A percentile compares a stretch with the other conserved stretches of the same genome.
These are phyloP conservation scores for Phytophthora melonis DNA, from an alignment of 352 stramenopile genomes.

Conservation along the genomic window DNA sequence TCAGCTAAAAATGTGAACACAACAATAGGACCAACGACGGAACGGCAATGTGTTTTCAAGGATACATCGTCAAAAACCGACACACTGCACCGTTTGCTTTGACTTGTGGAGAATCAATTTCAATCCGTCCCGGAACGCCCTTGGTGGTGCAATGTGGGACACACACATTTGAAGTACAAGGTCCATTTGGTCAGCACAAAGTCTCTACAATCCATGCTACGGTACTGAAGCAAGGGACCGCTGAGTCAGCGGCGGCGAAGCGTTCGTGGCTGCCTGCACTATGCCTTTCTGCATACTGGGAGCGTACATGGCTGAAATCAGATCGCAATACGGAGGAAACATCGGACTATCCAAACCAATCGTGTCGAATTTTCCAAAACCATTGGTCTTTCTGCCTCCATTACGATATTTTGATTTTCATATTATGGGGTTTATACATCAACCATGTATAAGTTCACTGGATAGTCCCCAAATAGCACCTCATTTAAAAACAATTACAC, in stretches of 20 bases:
- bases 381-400: background rate
- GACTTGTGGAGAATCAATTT: too few relatives aligned
- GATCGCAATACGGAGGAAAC: background rate
- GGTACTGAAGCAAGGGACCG: background rate
- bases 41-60: too few relatives aligned
- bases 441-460: background rate
- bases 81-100: too few relatives aligned
- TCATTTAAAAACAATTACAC: background rate
- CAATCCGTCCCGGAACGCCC: too few relatives aligned
- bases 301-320: background rate
- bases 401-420: background rate
- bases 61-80: too few relatives aligned
- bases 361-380: background rate
- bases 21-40: too few relatives aligned
- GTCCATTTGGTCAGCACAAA: too few relatives aligned
- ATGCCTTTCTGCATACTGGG: background rate
- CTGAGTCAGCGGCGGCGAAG: too few relatives aligned
- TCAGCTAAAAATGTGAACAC: too few relatives aligned
- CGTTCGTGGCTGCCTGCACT: too few relatives aligned
- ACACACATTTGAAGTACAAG: too few relatives aligned
- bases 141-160: too few relatives aligned
- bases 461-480: background rate
- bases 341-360: background rate
- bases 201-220: background rate
- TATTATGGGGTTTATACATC: background rate